Percentiles rank a stretch among this genome's conserved stretches.
Evolutionary conservation across 2,329 filamentous ascomycete species (phyloP).

Genomic region (Periconia digitata): DNA sequence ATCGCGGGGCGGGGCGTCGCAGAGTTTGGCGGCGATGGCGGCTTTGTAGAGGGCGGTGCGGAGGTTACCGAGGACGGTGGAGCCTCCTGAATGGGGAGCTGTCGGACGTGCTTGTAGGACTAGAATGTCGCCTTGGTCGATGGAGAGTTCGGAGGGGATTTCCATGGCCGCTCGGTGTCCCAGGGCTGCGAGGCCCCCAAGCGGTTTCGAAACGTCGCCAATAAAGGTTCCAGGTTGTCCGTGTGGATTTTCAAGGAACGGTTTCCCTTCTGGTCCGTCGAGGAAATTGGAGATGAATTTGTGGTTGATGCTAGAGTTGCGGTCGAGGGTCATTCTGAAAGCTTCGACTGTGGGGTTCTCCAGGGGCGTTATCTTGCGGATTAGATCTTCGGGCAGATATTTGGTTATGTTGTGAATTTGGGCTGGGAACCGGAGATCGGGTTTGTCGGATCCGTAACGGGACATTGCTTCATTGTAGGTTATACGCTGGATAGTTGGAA

Average conservation of each 20-base stretch:
- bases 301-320: slow-evolving; percentile 56
- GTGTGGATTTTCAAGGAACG: slow-evolving; percentile 68
- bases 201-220: slow-evolving; percentile 70
- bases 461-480: slow-evolving; percentile 79
- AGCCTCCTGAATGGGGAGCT: slow-evolving; percentile 69
- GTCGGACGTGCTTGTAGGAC: slow-evolving; percentile 77
- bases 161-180: slow-evolving; percentile 70
- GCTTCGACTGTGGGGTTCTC: slow-evolving; percentile 72
- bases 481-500: slow-evolving; percentile 60
- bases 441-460: slow-evolving; percentile 85
- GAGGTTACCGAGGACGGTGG: slow-evolving; percentile 70
- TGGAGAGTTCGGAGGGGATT: slow-evolving; percentile 54
- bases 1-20: slow-evolving; percentile 51
- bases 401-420: slow-evolving; percentile 69
- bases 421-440: slow-evolving; percentile 76
- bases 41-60: slow-evolving; percentile 69
- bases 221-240: slow-evolving; percentile 82
- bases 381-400: slow-evolving; percentile 64
- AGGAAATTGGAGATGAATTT: slow-evolving; percentile 71
- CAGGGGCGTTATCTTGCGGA: slow-evolving; percentile 73
- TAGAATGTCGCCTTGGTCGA: slow-evolving; percentile 71
- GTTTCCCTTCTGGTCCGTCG: slow-evolving; percentile 60
- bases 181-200: slow-evolving; percentile 75
- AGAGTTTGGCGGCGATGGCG: slow-evolving; percentile 64
- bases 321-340: slow-evolving; percentile 65